These are phyloP conservation scores for Ustilago shanxiensis DNA, from an alignment of 1,284 basidiomycete genomes.

Conservation along the genomic window DNA sequence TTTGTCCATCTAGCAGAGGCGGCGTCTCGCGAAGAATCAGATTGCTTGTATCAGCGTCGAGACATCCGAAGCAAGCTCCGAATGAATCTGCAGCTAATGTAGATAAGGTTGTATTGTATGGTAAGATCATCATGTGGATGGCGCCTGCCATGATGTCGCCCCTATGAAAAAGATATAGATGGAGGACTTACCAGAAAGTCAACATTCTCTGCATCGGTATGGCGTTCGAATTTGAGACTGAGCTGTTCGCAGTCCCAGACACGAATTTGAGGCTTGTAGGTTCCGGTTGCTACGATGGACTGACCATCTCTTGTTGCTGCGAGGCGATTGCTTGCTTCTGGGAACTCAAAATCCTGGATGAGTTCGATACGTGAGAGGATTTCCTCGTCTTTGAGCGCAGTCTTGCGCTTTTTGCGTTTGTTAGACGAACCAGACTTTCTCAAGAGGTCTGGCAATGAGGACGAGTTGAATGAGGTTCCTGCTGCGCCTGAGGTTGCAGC, in stretches of 20 bases:
- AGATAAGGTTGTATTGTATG: conserved; percentile 59
- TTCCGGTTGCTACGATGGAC: conserved; percentile 92
- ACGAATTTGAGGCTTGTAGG: conserved; percentile 97
- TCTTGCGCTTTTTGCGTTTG: conserved; percentile 66
- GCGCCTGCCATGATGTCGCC: not conserved
- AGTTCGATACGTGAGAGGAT: conserved; percentile 65
- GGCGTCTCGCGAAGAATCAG: conserved; percentile 23
- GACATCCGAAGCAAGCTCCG: conserved; percentile 19
- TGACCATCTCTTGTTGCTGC: conserved; percentile 91
- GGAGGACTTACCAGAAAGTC: conserved; percentile 90
- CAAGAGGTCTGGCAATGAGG: conserved; percentile 67
- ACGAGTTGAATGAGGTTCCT: conserved; percentile 65
- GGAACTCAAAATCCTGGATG: conserved; percentile 92
- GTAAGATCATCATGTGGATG: conserved; percentile 33
- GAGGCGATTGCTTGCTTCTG: conserved; percentile 92
- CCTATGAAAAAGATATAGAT: not conserved
- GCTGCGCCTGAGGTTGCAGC: conserved; percentile 55
- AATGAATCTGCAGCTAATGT: conserved; percentile 58
- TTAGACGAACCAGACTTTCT: conserved; percentile 65
- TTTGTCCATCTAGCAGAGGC: not conserved
- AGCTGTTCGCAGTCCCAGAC: conserved; percentile 96
- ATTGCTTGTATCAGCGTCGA: conserved; percentile 53
- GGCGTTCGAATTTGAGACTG: conserved; percentile 93
- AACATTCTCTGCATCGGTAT: conserved; percentile 95
- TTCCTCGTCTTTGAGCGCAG: conserved; percentile 56